phyloP scores from a whole-genome alignment of 345 rosid species.

The Salix suchowensis region DNA sequence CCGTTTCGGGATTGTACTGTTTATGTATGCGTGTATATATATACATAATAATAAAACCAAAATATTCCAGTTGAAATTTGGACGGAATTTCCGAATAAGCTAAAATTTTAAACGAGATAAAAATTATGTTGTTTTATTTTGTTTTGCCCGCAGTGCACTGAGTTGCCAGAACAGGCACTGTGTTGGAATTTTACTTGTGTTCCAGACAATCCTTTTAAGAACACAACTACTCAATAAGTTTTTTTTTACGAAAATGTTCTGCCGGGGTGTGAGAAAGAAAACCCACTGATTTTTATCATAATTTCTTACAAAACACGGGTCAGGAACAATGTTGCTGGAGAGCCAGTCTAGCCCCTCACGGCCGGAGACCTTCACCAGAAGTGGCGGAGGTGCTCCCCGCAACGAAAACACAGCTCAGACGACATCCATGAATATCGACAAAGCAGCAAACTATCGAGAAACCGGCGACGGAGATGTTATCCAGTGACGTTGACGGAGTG shows the following conservation, averaged over 20 bases:
- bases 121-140: too few species aligned
- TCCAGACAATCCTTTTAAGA: too few species aligned
- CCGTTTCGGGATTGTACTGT: fast-evolving
- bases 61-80: too few species aligned
- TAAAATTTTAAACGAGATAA: too few species aligned
- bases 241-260: too few species aligned
- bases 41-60: too few species aligned
- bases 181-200: too few species aligned
- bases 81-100: fast-evolving
- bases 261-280: too few species aligned
- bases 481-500: constrained; percentile 21
- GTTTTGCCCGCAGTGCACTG: too few species aligned
- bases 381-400: constrained; percentile 20
- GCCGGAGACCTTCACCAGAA: constrained; percentile 14
- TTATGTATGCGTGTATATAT: too few species aligned
- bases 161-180: too few species aligned
- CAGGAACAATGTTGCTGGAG: constrained; percentile 13
- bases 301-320: background rate
- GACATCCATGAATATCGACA: background rate
- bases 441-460: background rate
- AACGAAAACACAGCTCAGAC: background rate
- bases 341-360: constrained; percentile 18
- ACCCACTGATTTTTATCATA: background rate
- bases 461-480: background rate
- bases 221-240: too few species aligned